Conservation (phyloP, 345 rosid species). For the Hypericum perforatum region DNA sequence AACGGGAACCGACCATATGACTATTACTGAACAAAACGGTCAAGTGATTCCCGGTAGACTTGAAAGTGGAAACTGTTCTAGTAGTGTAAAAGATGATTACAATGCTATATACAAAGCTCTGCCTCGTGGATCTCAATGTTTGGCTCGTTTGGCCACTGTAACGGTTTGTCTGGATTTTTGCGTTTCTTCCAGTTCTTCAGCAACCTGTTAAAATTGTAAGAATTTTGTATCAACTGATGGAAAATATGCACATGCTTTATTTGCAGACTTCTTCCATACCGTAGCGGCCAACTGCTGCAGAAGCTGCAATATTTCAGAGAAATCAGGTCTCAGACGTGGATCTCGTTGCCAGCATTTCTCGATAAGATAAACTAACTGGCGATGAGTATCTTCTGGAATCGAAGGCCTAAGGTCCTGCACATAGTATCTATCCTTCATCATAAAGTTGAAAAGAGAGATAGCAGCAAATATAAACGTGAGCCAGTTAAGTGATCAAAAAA, state of each 20-base stretch:
- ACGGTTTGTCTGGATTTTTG: slow-evolving; percentile 8
- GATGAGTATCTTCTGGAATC: slow-evolving; percentile 42
- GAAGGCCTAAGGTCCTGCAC: slow-evolving; percentile 50
- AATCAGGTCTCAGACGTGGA: slow-evolving; percentile 50
- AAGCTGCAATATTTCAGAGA: slow-evolving; percentile 40
- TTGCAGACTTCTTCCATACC: slow-evolving; percentile 10
- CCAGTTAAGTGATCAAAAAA: neutral
- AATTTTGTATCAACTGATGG: neutral
- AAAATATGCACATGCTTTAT: neutral
- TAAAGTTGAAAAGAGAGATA: too few relatives aligned
- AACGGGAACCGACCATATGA: too few relatives aligned
- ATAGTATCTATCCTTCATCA: neutral
- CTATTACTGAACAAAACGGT: too few relatives aligned
- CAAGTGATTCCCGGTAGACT: too few relatives aligned
- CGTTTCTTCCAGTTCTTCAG: slow-evolving; percentile 10
- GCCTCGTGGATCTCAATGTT: neutral
- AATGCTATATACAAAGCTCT: slow-evolving; percentile 1
- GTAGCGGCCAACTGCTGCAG: slow-evolving; percentile 28
- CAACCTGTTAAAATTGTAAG: slow-evolving; percentile 16
- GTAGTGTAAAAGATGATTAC: neutral
- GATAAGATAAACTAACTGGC: slow-evolving; percentile 35
- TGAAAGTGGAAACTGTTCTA: too few relatives aligned
- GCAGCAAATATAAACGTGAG: too few relatives aligned
- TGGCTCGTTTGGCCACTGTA: slow-evolving; percentile 6
- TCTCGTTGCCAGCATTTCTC: slow-evolving; percentile 57